Percentiles rank a stretch among this genome's conserved stretches.
Evolutionary conservation across 2,329 filamentous ascomycete genomes (phyloP).

Genomic region (Bipolaris cookei): DNA sequence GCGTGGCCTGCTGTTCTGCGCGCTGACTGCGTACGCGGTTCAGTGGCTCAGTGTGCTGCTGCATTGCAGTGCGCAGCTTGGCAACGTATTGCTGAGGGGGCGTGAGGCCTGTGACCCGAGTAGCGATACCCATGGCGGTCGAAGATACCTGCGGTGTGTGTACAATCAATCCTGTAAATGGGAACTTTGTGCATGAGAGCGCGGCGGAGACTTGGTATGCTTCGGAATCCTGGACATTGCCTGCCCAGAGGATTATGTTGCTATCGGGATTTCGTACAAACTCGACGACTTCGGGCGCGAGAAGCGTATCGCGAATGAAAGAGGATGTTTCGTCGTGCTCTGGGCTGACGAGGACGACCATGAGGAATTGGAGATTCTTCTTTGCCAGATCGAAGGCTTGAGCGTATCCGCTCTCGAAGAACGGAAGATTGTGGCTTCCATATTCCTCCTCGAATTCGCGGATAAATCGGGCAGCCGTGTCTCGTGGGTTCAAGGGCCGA

Average conservation of each 20-base stretch:
- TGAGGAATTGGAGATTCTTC: conserved; percentile 85
- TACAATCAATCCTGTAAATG: conserved; percentile 84
- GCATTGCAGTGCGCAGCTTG: conserved; percentile 75
- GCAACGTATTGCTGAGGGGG: conserved; percentile 73
- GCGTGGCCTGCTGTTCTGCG: conserved; percentile 78
- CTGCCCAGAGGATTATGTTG: conserved; percentile 88
- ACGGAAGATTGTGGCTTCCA: conserved; percentile 72
- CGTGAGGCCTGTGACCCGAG: conserved; percentile 76
- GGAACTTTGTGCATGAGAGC: conserved; percentile 88
- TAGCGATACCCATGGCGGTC: conserved; percentile 88
- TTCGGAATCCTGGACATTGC: conserved; percentile 90
- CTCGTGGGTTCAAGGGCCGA: conserved; percentile 78
- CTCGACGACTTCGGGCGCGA: conserved; percentile 73
- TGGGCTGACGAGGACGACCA: conserved; percentile 87
- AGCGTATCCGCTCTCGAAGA: conserved; percentile 88
- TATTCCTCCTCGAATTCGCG: conserved; percentile 96
- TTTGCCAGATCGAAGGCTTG: conserved; percentile 90
- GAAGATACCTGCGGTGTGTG: conserved; percentile 84
- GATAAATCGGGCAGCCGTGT: conserved; percentile 86
- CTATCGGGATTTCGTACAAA: conserved; percentile 78
- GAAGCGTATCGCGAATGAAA: conserved; percentile 82
- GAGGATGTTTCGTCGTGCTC: conserved; percentile 90
- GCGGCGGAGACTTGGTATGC: conserved; percentile 91
- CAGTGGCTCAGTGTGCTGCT: conserved; percentile 77
- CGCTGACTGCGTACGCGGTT: conserved; percentile 76